These are phyloP conservation scores for Tulasnella sp. DNA, from an alignment of 768 basidiomycete genomes.

Conservation along the genomic window DNA sequence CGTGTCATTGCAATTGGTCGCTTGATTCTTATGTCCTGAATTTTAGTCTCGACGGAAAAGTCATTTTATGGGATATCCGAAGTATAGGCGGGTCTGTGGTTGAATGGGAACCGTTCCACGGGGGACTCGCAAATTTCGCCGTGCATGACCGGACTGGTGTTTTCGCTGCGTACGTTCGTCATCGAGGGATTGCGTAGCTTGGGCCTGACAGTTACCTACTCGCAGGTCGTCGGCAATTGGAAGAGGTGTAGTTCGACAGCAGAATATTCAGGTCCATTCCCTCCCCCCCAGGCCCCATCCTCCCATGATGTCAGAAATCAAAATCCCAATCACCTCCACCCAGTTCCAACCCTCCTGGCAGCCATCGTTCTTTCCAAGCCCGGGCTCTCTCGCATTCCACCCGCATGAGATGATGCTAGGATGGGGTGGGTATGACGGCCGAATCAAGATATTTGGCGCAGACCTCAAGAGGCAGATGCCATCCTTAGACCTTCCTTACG, in stretches of 20 bases:
- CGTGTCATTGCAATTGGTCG: not conserved
- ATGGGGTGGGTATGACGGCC: slow-evolving; percentile 64
- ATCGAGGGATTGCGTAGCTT: not conserved
- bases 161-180: slow-evolving; percentile 65
- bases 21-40: slow-evolving; percentile 5
- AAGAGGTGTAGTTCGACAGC: slow-evolving; percentile 55
- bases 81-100: slow-evolving; percentile 49
- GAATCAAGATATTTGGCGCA: slow-evolving; percentile 21
- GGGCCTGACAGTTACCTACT: not conserved
- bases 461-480: not conserved
- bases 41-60: slow-evolving; percentile 74
- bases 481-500: not conserved
- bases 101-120: slow-evolving; percentile 55
- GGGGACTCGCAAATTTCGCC: slow-evolving; percentile 78
- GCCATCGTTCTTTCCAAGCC: slow-evolving; percentile 41
- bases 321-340: slow-evolving; percentile 21
- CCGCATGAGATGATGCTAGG: slow-evolving; percentile 81
- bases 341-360: slow-evolving; percentile 47
- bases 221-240: slow-evolving; percentile 53
- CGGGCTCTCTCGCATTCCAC: slow-evolving; percentile 67
- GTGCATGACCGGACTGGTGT: slow-evolving; percentile 76
- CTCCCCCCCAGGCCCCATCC: slow-evolving; percentile 35
- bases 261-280: slow-evolving; percentile 54
- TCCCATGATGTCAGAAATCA: slow-evolving; percentile 18
- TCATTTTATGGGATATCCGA: slow-evolving; percentile 87